Evolutionary conservation across 768 basidiomycete genomes (phyloP).

Genomic region (Lactarius evosmus): DNA sequence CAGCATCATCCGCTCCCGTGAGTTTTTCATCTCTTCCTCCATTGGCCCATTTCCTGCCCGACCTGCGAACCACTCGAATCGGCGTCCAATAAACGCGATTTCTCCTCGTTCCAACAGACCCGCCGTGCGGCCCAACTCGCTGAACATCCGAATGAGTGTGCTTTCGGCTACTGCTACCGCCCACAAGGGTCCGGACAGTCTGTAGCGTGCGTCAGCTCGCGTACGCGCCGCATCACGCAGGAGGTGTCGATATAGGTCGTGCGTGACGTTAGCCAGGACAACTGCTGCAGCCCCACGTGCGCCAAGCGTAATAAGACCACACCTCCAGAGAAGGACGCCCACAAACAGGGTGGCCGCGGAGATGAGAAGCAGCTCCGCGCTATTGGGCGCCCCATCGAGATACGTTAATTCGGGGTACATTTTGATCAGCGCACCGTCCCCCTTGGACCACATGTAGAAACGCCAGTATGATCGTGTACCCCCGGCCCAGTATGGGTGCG

Average conservation of each 20-base stretch:
- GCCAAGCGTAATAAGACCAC: constrained; percentile 24
- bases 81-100: constrained; percentile 35
- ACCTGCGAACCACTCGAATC: constrained; percentile 59
- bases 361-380: constrained; percentile 44
- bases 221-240: constrained; percentile 41
- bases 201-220: constrained; percentile 35
- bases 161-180: constrained; percentile 47
- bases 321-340: constrained; percentile 27
- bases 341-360: constrained; percentile 24
- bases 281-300: constrained; percentile 32
- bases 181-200: constrained; percentile 39
- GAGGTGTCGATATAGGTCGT: constrained; percentile 51
- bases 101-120: constrained; percentile 48
- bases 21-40: constrained; percentile 45
- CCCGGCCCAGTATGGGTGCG: constrained; percentile 56
- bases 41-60: constrained; percentile 40
- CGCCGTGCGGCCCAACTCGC: constrained; percentile 46
- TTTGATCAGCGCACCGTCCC: constrained; percentile 51
- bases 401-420: constrained; percentile 49
- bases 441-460: constrained; percentile 58
- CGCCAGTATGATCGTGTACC: constrained; percentile 48
- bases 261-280: constrained; percentile 42
- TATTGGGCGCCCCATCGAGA: constrained; percentile 46
- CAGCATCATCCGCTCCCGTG: constrained; percentile 34
- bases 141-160: constrained; percentile 48